phyloP scores from a whole-genome alignment of 495 filamentous ascomycete genomes.

The Extremus antarcticus region DNA sequence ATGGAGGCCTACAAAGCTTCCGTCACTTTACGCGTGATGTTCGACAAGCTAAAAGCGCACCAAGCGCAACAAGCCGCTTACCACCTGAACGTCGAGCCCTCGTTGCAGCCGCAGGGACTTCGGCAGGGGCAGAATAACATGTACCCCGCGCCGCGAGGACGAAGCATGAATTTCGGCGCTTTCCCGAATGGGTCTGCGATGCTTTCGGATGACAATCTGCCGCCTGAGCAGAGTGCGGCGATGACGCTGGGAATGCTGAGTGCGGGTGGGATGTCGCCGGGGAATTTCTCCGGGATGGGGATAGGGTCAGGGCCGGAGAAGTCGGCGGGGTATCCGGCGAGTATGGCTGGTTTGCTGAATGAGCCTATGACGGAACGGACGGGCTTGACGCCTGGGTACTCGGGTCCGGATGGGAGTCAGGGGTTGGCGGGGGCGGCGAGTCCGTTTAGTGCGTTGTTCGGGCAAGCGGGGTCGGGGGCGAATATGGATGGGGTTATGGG shows the following conservation, averaged over 20 bases:
- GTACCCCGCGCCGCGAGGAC: neutral
- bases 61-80: conserved; percentile 12
- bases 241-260: conserved; percentile 74
- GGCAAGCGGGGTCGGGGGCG: conserved; percentile 18
- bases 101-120: too few relatives aligned
- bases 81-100: neutral
- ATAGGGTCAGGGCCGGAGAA: too few relatives aligned
- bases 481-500: conserved; percentile 22
- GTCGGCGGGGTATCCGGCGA: conserved; percentile 12
- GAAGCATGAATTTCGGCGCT: neutral
- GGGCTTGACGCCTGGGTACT: conserved; percentile 18
- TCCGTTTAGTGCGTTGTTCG: conserved; percentile 21
- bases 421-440: conserved; percentile 12
- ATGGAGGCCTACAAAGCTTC: conserved; percentile 83
- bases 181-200: conserved; percentile 27
- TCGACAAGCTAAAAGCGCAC: conserved; percentile 54
- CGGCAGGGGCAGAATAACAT: neutral
- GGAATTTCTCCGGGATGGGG: too few relatives aligned
- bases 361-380: conserved; percentile 19
- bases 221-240: conserved; percentile 56
- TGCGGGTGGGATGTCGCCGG: conserved; percentile 57
- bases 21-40: conserved; percentile 65
- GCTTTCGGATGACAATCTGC: conserved; percentile 32
- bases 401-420: conserved; percentile 9
- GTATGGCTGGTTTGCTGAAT: conserved; percentile 42